These are phyloP conservation scores for Grigorovia humatica DNA, from an alignment of 805 yeast species.

Conservation along the genomic window DNA sequence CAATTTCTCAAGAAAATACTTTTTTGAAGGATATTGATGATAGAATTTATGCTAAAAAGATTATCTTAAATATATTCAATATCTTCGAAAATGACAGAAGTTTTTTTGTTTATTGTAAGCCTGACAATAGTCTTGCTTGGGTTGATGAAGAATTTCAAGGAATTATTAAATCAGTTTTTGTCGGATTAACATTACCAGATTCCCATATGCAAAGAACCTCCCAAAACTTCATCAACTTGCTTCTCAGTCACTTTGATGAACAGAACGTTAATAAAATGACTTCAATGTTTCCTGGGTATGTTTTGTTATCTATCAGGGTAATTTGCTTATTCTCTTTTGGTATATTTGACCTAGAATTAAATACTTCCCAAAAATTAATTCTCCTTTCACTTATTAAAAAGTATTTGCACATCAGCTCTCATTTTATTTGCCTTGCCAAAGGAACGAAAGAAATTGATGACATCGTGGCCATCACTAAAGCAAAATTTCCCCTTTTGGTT, in stretches of 20 bases:
- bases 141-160: slow-evolving; percentile 17
- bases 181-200: slow-evolving; percentile 32
- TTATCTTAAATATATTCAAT: slow-evolving; percentile 23
- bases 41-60: slow-evolving; percentile 17
- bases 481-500: slow-evolving; percentile 27
- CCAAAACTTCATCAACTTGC: slow-evolving; percentile 29
- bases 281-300: slow-evolving; percentile 30
- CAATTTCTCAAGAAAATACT: not conserved
- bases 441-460: slow-evolving; percentile 16
- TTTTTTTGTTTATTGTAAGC: slow-evolving; percentile 16
- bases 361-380: slow-evolving; percentile 26
- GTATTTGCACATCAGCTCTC: slow-evolving; percentile 31
- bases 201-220: slow-evolving; percentile 28
- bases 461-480: slow-evolving; percentile 18
- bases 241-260: slow-evolving; percentile 18
- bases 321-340: slow-evolving; percentile 31
- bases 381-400: slow-evolving; percentile 32
- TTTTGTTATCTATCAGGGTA: slow-evolving; percentile 25
- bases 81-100: slow-evolving; percentile 22
- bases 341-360: slow-evolving; percentile 23
- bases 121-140: slow-evolving; percentile 11
- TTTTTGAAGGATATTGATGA: not conserved
- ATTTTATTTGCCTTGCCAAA: slow-evolving; percentile 22
- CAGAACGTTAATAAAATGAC: slow-evolving; percentile 18
- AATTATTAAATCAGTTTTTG: slow-evolving; percentile 31